Percentiles rank a stretch among this genome's conserved stretches.
phyloP scores from a whole-genome alignment of 805 yeast genomes.

The Starmerella apis region DNA sequence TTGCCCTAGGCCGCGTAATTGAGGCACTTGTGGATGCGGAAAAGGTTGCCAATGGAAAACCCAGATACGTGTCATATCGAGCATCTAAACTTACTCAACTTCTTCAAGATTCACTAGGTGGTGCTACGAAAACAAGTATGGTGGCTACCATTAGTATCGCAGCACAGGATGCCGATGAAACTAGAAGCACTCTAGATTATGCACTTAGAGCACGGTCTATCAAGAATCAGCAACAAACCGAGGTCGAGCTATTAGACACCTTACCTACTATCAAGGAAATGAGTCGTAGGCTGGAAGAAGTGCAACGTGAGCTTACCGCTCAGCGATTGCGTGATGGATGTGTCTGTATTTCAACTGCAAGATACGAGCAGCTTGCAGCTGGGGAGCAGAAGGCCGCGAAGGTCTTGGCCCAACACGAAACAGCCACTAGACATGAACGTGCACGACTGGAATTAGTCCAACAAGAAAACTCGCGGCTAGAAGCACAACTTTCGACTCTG shows the following conservation, averaged over 20 bases:
- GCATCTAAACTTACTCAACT: slow-evolving; percentile 73
- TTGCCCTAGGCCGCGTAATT: slow-evolving; percentile 83
- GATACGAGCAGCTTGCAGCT: slow-evolving; percentile 33
- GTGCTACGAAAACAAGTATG: slow-evolving; percentile 73
- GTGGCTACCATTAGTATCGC: slow-evolving; percentile 87
- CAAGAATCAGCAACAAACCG: slow-evolving; percentile 58
- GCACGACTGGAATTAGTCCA: not conserved
- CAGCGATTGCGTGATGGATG: slow-evolving; percentile 61
- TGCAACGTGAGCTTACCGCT: slow-evolving; percentile 52
- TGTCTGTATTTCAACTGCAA: slow-evolving; percentile 47
- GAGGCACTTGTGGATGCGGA: slow-evolving; percentile 10
- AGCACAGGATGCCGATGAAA: slow-evolving; percentile 62
- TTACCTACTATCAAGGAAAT: slow-evolving; percentile 41
- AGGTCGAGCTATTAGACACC: slow-evolving; percentile 51
- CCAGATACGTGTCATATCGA: slow-evolving; percentile 62
- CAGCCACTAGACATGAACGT: slow-evolving; percentile 1
- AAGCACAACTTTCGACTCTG: not conserved
- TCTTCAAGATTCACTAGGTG: slow-evolving; percentile 77
- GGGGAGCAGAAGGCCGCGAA: slow-evolving; percentile 9
- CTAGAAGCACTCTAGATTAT: slow-evolving; percentile 74
- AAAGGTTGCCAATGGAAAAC: not conserved
- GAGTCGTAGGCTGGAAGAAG: slow-evolving; percentile 44
- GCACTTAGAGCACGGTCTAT: slow-evolving; percentile 80
- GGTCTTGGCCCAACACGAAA: slow-evolving; percentile 10
- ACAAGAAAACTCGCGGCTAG: not conserved